phyloP scores from a whole-genome alignment of 306 rosid species.

The Cotoneaster glaucophyllus region DNA sequence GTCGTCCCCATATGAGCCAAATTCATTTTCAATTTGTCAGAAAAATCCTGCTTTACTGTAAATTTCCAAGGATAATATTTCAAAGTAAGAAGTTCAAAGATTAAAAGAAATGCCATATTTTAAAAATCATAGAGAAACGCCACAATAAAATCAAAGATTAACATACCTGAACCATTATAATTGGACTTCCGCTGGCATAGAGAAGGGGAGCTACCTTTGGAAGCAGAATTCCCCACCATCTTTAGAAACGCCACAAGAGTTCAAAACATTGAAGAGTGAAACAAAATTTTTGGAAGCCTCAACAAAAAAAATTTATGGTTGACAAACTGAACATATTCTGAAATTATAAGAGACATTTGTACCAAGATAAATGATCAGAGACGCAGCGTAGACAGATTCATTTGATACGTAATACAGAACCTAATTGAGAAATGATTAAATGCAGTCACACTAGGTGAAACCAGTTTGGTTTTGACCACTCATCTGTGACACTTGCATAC shows the following conservation, averaged over 20 bases:
- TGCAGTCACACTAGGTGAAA: too few relatives aligned
- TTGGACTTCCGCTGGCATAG: slow-evolving; percentile 74
- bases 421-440: too few relatives aligned
- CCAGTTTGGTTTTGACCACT: too few relatives aligned
- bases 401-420: not conserved
- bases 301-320: not conserved
- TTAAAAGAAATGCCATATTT: not conserved
- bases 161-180: slow-evolving; percentile 91
- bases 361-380: not conserved
- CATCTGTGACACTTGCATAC: too few relatives aligned
- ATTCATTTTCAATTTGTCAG: slow-evolving; percentile 90
- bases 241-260: slow-evolving; percentile 24
- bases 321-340: not conserved
- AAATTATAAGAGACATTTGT: not conserved
- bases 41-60: slow-evolving; percentile 17
- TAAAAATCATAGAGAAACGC: slow-evolving; percentile 1
- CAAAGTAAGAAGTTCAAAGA: not conserved
- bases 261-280: slow-evolving; percentile 15
- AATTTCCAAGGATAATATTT: not conserved
- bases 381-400: not conserved
- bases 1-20: slow-evolving; percentile 80
- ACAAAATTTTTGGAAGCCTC: slow-evolving; percentile 4
- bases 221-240: slow-evolving; percentile 85
- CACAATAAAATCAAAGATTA: not conserved
- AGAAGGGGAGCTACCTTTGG: slow-evolving; percentile 72